Evolutionary conservation across 306 rosid genomes (phyloP).

Genomic region (Vigna hirtella): DNA sequence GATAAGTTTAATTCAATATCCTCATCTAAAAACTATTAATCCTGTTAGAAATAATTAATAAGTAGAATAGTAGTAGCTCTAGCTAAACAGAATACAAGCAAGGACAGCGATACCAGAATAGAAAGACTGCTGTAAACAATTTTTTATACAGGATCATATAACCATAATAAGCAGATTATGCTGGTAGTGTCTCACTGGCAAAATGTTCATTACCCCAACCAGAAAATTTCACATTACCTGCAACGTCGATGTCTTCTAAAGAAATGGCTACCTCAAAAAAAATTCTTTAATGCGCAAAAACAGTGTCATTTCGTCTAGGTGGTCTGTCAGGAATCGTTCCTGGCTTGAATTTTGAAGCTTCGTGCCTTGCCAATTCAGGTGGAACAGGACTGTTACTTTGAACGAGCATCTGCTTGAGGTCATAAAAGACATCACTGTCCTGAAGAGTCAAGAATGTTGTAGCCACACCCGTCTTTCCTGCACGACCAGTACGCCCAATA

Average conservation of each 20-base stretch:
- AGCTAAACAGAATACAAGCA: conserved; percentile 39
- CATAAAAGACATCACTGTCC: conserved; percentile 83
- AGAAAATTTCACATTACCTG: conserved; percentile 33
- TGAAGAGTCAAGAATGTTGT: conserved; percentile 83
- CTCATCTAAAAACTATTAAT: conserved; percentile 20
- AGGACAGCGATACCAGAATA: conserved; percentile 30
- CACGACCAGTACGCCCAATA: conserved; percentile 92
- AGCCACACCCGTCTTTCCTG: conserved; percentile 90
- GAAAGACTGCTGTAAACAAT: conserved; percentile 16
- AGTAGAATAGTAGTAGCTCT: conserved; percentile 34
- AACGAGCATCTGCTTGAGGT: conserved; percentile 90
- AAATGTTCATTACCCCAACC: conserved; percentile 30
- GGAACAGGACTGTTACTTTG: conserved; percentile 89
- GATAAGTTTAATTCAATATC: conserved; percentile 35
- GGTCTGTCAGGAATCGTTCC: conserved; percentile 91
- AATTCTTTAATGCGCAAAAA: conserved; percentile 69
- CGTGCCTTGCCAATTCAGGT: conserved; percentile 90
- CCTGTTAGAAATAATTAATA: conserved; percentile 44
- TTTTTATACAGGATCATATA: conserved; percentile 41
- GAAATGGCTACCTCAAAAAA: conserved; percentile 27
- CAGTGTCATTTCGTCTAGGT: conserved; percentile 80
- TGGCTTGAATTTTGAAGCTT: conserved; percentile 94
- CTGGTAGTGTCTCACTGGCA: conserved; percentile 25
- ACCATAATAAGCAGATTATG: conserved; percentile 34
- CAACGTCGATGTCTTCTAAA: conserved; percentile 12